A percentile compares a stretch with the other conserved stretches of the same genome.
Conservation (phyloP, 2,329 filamentous ascomycete species). For the Trichoderma arundinaceum region DNA sequence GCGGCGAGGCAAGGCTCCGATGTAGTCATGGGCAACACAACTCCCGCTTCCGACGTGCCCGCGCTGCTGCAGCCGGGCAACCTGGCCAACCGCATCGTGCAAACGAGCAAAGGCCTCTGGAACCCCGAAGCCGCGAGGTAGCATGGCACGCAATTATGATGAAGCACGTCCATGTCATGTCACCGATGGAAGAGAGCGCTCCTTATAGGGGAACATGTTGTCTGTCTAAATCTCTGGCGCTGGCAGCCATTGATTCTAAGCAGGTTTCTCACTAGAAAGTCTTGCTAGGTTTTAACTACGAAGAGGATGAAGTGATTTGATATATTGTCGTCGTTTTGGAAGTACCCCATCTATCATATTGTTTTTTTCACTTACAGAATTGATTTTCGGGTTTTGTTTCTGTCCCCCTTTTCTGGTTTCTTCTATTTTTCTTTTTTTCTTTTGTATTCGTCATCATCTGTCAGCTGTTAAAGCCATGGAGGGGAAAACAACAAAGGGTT, state of each 20-base stretch:
- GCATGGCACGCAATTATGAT: background rate
- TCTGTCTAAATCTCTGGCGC: conserved; percentile 10
- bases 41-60: conserved; percentile 47
- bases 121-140: conserved; percentile 42
- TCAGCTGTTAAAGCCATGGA: conserved; percentile 1
- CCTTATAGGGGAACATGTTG: background rate
- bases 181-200: background rate
- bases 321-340: no score
- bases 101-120: conserved; percentile 70
- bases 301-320: no score
- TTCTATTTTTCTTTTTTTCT: background rate
- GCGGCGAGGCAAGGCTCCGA: conserved; percentile 42
- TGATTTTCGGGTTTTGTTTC: background rate
- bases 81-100: conserved; percentile 62
- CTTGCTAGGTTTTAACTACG: background rate
- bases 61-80: conserved; percentile 61
- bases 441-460: background rate
- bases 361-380: background rate
- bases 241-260: conserved; percentile 19
- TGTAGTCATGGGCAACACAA: conserved; percentile 56
- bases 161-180: background rate
- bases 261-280: conserved; percentile 2
- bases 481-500: background rate
- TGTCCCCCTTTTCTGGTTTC: background rate
- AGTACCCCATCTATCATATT: background rate